These are phyloP conservation scores for Mucor indicus DNA, from an alignment of 371 early-diverging fungal species.

Conservation along the genomic window DNA sequence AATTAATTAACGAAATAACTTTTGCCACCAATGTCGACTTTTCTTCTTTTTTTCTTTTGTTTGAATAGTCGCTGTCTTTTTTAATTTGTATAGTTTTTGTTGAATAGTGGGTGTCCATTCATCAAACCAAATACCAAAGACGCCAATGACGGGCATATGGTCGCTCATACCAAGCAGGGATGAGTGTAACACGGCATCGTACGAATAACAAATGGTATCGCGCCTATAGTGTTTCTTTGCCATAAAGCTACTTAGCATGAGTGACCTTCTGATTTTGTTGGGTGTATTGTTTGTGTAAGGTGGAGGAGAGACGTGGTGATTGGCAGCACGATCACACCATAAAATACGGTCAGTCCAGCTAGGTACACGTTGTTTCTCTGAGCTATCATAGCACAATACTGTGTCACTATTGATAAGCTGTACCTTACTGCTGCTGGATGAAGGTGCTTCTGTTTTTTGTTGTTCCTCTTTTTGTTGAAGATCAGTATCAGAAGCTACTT, in stretches of 20 bases:
- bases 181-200: conserved; percentile 34
- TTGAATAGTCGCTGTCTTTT: too few species aligned
- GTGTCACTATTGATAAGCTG: too few species aligned
- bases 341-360: conserved; percentile 92
- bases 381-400: conserved; percentile 61
- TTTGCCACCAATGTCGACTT: too few species aligned
- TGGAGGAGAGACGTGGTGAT: conserved; percentile 1
- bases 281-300: neutral
- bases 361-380: conserved; percentile 82
- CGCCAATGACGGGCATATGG: conserved; percentile 60
- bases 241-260: too few species aligned
- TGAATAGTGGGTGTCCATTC: conserved; percentile 16
- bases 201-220: conserved; percentile 30
- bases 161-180: conserved; percentile 40
- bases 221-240: conserved; percentile 4
- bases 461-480: too few species aligned
- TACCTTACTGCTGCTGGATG: conserved; percentile 2
- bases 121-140: conserved; percentile 54
- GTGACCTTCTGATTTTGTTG: too few species aligned
- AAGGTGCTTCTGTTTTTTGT: too few species aligned
- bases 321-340: conserved; percentile 43
- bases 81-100: conserved; percentile 3
- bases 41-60: too few species aligned
- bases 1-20: too few species aligned
- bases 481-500: neutral